A percentile compares a stretch with the other conserved stretches of the same genome.
phyloP scores from a whole-genome alignment of 768 basidiomycete species.

The Mycena chlorophos region DNA sequence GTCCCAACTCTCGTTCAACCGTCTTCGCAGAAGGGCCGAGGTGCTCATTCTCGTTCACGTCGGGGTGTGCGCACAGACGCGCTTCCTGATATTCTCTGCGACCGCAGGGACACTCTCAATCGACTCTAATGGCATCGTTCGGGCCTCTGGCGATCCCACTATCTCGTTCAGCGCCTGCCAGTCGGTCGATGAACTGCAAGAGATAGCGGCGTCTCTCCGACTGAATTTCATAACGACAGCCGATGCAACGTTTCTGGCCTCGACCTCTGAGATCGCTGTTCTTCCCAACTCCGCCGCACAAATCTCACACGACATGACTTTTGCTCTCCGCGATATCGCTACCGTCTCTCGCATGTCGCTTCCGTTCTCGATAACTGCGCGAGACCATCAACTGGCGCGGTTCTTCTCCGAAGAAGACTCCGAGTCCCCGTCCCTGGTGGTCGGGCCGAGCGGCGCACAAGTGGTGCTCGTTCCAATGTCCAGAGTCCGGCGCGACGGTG shows the following conservation, averaged over 20 bases:
- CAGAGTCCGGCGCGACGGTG: conserved; percentile 20
- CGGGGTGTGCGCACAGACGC: conserved; percentile 23
- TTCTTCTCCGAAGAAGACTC: conserved; percentile 8
- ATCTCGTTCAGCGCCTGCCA: conserved; percentile 28
- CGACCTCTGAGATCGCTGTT: not conserved
- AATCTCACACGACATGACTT: conserved; percentile 3
- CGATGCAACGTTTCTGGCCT: conserved; percentile 4
- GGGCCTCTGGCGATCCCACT: conserved; percentile 31
- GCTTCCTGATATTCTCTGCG: conserved; percentile 32
- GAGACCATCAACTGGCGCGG: conserved; percentile 5
- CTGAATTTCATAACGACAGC: not conserved
- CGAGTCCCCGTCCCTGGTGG: conserved; percentile 23
- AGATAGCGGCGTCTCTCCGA: conserved; percentile 5
- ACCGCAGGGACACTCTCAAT: conserved; percentile 31
- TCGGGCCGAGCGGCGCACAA: conserved; percentile 28
- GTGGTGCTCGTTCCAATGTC: conserved; percentile 32
- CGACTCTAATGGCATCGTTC: conserved; percentile 26
- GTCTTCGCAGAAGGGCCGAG: conserved; percentile 25
- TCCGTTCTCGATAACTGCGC: conserved; percentile 16
- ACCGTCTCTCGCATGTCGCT: not conserved
- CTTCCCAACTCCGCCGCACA: conserved; percentile 8
- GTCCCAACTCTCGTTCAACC: conserved; percentile 12
- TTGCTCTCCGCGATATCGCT: conserved; percentile 3
- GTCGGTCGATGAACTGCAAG: conserved; percentile 15
- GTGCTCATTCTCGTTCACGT: conserved; percentile 28